Percentiles rank a stretch among this genome's conserved stretches.
These are phyloP conservation scores for Leucoagaricus sp. DNA, from an alignment of 1,284 basidiomycete species.

Conservation along the genomic window DNA sequence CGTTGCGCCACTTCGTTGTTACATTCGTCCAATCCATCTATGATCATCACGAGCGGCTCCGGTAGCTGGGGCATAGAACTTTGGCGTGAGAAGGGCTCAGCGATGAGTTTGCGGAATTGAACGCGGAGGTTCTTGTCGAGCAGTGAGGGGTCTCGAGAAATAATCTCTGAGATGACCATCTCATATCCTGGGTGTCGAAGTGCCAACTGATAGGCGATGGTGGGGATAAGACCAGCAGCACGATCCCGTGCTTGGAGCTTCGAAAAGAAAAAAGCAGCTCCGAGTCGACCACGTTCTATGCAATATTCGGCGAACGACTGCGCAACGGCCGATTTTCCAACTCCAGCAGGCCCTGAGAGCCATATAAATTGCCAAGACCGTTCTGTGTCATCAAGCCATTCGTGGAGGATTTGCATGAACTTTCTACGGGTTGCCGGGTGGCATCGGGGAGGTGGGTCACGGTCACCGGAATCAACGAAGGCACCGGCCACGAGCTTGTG, in stretches of 20 bases:
- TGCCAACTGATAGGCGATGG: slow-evolving; percentile 3
- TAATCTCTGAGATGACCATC: background rate
- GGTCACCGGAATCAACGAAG: background rate
- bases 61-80: background rate
- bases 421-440: slow-evolving; percentile 11
- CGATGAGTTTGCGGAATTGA: slow-evolving; percentile 6
- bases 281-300: background rate
- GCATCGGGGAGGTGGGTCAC: background rate
- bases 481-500: too few species aligned
- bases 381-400: background rate
- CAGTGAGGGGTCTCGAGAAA: background rate
- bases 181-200: background rate
- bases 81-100: slow-evolving; percentile 1
- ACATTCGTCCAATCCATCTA: slow-evolving; percentile 5
- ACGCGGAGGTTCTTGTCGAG: background rate
- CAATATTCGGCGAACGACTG: background rate
- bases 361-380: background rate
- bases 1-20: background rate
- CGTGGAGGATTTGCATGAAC: background rate
- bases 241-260: background rate
- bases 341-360: slow-evolving; percentile 6
- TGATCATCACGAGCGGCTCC: background rate
- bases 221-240: background rate
- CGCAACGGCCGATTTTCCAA: slow-evolving; percentile 5
- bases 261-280: slow-evolving; percentile 11